phyloP scores from a whole-genome alignment of 2,329 filamentous ascomycete species.

The Stagonosporopsis chrysanthemi region DNA sequence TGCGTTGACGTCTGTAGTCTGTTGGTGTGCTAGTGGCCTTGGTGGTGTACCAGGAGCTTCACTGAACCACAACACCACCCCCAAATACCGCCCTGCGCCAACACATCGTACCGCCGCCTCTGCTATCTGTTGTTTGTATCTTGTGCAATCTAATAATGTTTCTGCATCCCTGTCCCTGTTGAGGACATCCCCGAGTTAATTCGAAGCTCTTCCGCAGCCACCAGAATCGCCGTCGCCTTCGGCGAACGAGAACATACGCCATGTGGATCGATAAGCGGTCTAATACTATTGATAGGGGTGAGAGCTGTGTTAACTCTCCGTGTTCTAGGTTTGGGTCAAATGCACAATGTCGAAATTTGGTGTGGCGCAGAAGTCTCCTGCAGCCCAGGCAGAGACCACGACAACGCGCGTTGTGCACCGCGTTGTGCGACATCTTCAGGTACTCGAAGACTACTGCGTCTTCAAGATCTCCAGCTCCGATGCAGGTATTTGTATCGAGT shows the following conservation, averaged over 20 bases:
- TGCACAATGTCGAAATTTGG: not conserved
- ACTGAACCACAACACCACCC: constrained; percentile 3
- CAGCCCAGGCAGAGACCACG: not conserved
- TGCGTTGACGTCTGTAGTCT: not conserved
- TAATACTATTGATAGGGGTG: not conserved
- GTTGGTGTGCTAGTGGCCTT: not conserved
- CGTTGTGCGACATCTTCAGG: too few species aligned
- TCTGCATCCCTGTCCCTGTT: too few species aligned
- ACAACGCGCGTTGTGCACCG: not conserved
- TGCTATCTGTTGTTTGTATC: not conserved
- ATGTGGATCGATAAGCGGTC: not conserved
- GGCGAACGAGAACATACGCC: not conserved
- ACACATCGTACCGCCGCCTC: not conserved
- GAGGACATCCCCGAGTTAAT: not conserved
- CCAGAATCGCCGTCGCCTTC: not conserved
- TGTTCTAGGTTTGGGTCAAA: not conserved
- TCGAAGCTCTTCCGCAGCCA: not conserved
- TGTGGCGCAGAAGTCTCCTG: not conserved
- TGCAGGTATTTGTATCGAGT: not conserved
- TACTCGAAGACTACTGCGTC: not conserved
- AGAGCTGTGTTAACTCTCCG: too few species aligned
- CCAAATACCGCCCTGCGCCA: not conserved
- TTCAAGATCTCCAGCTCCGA: too few species aligned
- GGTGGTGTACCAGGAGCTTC: not conserved
- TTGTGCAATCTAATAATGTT: not conserved